These are phyloP conservation scores for Oxalis stricta DNA, from an alignment of 441 rosid genomes.

Conservation along the genomic window DNA sequence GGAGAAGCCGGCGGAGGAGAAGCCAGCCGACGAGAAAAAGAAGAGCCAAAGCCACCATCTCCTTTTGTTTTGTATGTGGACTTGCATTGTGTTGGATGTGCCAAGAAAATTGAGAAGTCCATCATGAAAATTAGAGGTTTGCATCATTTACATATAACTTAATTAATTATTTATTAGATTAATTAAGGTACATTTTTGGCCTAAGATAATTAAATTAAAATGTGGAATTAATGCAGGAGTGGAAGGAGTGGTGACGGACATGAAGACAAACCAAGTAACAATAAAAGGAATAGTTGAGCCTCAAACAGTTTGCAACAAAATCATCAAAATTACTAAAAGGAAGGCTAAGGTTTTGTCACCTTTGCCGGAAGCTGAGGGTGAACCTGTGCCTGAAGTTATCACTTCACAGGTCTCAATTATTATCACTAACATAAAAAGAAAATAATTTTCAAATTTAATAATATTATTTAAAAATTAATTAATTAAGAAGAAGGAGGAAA, in stretches of 20 bases:
- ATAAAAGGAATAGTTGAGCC: constrained; percentile 72
- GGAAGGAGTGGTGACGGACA: constrained; percentile 52
- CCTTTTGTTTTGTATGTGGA: constrained; percentile 61
- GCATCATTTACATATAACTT: too few relatives aligned
- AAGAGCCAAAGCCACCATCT: constrained; percentile 43
- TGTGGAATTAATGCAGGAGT: constrained; percentile 32
- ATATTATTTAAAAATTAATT: not conserved
- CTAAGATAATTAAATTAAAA: too few relatives aligned
- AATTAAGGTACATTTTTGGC: too few relatives aligned
- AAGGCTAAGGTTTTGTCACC: constrained; percentile 71
- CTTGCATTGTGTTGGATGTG: constrained; percentile 88
- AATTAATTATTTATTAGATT: too few relatives aligned
- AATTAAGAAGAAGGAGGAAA: too few relatives aligned
- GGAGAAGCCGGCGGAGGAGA: constrained; percentile 24
- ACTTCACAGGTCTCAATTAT: constrained; percentile 37
- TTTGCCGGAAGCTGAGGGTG: constrained; percentile 51
- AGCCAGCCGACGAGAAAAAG: constrained; percentile 22
- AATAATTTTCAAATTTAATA: not conserved
- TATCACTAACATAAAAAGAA: too few relatives aligned
- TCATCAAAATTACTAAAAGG: constrained; percentile 65
- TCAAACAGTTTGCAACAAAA: constrained; percentile 56
- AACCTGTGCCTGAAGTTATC: constrained; percentile 56
- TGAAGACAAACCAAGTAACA: constrained; percentile 61
- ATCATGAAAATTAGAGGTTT: constrained; percentile 66
- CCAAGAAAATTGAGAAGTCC: constrained; percentile 70